Evolutionary conservation across 768 basidiomycete species (phyloP).

Genomic region (Neoboletus brunneissimus): DNA sequence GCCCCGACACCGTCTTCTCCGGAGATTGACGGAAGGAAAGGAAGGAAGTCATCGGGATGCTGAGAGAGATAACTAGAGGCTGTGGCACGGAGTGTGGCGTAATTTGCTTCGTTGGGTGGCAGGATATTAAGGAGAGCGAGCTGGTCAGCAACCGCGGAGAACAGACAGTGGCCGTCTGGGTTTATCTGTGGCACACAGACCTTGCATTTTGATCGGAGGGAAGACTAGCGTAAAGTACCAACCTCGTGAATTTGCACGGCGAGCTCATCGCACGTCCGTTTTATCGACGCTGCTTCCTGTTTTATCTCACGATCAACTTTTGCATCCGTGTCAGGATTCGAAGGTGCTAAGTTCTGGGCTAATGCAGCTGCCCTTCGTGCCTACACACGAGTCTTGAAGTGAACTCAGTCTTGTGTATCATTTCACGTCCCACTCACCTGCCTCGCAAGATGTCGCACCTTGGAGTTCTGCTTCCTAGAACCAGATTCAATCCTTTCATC

Average conservation of each 20-base stretch:
- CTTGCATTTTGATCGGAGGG: not conserved
- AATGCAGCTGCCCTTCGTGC: conserved; percentile 69
- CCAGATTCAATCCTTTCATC: conserved; percentile 15
- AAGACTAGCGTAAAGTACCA: conserved; percentile 11
- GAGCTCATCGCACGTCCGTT: conserved; percentile 60
- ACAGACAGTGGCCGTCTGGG: conserved; percentile 96
- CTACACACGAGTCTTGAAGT: conserved; percentile 36
- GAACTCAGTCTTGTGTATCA: not conserved
- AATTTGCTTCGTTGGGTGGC: conserved; percentile 54
- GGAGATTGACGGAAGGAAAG: conserved; percentile 77
- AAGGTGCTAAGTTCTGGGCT: conserved; percentile 48
- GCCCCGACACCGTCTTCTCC: conserved; percentile 70
- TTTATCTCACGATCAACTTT: conserved; percentile 60
- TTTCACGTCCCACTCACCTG: conserved; percentile 47
- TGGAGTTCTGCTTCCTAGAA: conserved; percentile 53
- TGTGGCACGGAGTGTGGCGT: conserved; percentile 55
- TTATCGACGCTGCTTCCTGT: conserved; percentile 66
- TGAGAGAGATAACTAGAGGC: conserved; percentile 80
- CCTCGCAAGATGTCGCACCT: conserved; percentile 64
- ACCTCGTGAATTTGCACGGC: conserved; percentile 67
- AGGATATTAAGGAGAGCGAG: conserved; percentile 70
- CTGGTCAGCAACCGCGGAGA: conserved; percentile 92
- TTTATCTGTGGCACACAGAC: conserved; percentile 58
- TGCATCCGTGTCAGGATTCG: conserved; percentile 59
- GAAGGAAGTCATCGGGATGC: conserved; percentile 88